These are phyloP conservation scores for Monosporascus ibericus DNA, from an alignment of 2,329 filamentous ascomycete genomes.

Conservation along the genomic window DNA sequence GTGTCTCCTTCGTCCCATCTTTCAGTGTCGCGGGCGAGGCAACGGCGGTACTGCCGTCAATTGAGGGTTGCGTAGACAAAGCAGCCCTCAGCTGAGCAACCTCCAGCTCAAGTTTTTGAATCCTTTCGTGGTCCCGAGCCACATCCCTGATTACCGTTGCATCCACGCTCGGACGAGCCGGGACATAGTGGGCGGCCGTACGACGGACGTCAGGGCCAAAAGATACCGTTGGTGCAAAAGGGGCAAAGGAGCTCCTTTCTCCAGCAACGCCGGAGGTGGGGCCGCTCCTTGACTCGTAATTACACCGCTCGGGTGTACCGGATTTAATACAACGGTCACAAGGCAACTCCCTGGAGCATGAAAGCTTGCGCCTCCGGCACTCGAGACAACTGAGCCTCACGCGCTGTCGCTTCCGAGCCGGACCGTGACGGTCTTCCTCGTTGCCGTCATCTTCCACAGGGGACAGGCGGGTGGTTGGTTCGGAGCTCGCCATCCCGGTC, in stretches of 20 bases:
- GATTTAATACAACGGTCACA: conserved; percentile 59
- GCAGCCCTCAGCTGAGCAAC: conserved; percentile 50
- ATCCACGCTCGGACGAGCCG: conserved; percentile 28
- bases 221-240: conserved; percentile 37
- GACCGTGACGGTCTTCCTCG: conserved; percentile 22
- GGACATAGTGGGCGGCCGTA: conserved; percentile 23
- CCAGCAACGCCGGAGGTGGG: conserved; percentile 20
- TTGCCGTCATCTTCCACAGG: conserved; percentile 21
- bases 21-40: conserved; percentile 41
- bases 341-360: conserved; percentile 55
- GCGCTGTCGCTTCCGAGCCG: conserved; percentile 51
- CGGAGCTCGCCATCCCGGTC: background rate
- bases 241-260: conserved; percentile 43
- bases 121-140: conserved; percentile 49
- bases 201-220: conserved; percentile 26
- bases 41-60: conserved; percentile 47
- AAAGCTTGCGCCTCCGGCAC: conserved; percentile 55
- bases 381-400: conserved; percentile 55
- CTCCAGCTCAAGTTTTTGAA: conserved; percentile 53
- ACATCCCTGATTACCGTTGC: conserved; percentile 31
- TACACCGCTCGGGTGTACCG: conserved; percentile 53
- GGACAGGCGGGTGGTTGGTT: conserved; percentile 7
- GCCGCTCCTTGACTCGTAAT: conserved; percentile 47
- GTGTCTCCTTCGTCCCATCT: conserved; percentile 32
- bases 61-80: conserved; percentile 39